Evolutionary conservation across 2,329 filamentous ascomycete genomes (phyloP).

Genomic region (Verticillium zaregamsianum): DNA sequence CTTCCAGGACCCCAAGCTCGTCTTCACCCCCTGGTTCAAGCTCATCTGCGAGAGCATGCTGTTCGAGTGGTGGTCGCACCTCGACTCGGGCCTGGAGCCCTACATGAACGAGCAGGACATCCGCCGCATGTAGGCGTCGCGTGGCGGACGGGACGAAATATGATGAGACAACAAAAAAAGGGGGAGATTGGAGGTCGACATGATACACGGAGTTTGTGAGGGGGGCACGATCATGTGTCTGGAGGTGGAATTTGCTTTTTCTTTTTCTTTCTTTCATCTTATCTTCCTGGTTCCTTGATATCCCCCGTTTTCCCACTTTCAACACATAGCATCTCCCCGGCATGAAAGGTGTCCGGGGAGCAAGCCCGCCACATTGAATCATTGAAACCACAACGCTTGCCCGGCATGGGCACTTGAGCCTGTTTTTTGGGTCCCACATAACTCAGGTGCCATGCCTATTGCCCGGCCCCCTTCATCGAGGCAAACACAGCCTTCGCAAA

Average conservation of each 20-base stretch:
- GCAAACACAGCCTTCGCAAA: too few species aligned
- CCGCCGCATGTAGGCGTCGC: slow-evolving; percentile 63
- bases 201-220: not conserved
- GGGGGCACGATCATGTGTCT: not conserved
- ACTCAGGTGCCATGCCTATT: too few species aligned
- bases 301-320: not conserved
- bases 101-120: slow-evolving; percentile 85
- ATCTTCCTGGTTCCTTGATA: not conserved
- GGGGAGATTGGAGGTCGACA: not conserved
- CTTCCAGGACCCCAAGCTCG: slow-evolving; percentile 75
- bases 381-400: not conserved
- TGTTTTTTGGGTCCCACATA: too few species aligned
- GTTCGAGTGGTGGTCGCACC: slow-evolving; percentile 93
- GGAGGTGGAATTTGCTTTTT: not conserved
- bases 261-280: not conserved
- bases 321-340: not conserved
- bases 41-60: slow-evolving; percentile 97
- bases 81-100: slow-evolving; percentile 76
- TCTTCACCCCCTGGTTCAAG: slow-evolving; percentile 99
- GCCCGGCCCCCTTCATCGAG: too few species aligned
- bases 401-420: not conserved
- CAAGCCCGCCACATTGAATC: not conserved
- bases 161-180: not conserved
- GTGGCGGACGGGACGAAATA: not conserved
- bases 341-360: not conserved